phyloP scores from a whole-genome alignment of 805 yeast species.

The Priceomyces medius region DNA sequence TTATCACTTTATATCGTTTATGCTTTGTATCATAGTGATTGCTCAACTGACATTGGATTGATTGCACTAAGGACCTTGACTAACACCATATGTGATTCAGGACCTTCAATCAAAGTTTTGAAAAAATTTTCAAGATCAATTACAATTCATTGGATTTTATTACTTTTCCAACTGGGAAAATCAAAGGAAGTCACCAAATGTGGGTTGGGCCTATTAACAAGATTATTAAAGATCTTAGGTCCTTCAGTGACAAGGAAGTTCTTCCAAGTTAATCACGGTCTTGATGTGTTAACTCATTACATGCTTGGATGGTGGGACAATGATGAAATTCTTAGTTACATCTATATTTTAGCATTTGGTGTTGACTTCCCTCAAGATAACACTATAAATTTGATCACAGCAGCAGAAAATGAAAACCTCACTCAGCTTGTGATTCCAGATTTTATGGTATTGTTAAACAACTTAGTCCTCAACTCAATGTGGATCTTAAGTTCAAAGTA shows the following conservation, averaged over 20 bases:
- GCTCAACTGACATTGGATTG: conserved; percentile 36
- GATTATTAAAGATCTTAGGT: conserved; percentile 48
- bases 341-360: conserved; percentile 50
- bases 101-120: conserved; percentile 35
- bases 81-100: conserved; percentile 41
- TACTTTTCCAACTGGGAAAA: conserved; percentile 43
- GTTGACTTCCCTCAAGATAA: conserved; percentile 17
- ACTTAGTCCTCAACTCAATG: conserved; percentile 31
- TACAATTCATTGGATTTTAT: conserved; percentile 63
- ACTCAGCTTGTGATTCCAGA: conserved; percentile 43
- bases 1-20: conserved; percentile 48
- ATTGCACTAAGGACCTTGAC: conserved; percentile 29
- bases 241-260: conserved; percentile 48
- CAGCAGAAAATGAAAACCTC: conserved; percentile 8
- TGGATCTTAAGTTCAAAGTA: conserved; percentile 25
- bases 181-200: conserved; percentile 36
- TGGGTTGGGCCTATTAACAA: conserved; percentile 49
- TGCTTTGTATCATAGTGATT: conserved; percentile 46
- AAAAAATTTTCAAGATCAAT: conserved; percentile 52
- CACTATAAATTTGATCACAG: conserved; percentile 3
- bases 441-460: conserved; percentile 37
- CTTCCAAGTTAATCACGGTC: conserved; percentile 48
- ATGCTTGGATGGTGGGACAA: conserved; percentile 50
- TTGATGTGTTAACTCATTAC: conserved; percentile 45
- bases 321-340: conserved; percentile 39